These are phyloP conservation scores for Geosiphon pyriformis DNA, from an alignment of 192 early-diverging fungal genomes.

Conservation along the genomic window DNA sequence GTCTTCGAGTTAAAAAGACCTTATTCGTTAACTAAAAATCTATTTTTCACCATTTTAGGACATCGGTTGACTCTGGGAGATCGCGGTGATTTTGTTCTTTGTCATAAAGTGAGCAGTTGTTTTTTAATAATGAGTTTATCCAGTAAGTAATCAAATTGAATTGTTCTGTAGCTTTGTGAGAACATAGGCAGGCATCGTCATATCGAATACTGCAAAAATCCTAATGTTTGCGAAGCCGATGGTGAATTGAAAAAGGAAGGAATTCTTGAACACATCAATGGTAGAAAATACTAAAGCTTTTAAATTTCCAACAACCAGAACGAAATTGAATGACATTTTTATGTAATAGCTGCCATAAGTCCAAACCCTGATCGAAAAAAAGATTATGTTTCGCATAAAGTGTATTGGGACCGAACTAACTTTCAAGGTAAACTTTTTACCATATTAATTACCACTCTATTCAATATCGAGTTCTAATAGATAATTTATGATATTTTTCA, in stretches of 20 bases:
- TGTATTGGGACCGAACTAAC: constrained; percentile 22
- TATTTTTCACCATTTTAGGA: too few species aligned
- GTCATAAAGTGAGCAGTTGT: constrained; percentile 3
- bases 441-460: background rate
- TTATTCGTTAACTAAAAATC: too few species aligned
- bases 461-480: too few species aligned
- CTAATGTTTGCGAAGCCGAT: background rate
- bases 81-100: constrained; percentile 19
- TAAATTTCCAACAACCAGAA: background rate
- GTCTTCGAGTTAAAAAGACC: too few species aligned
- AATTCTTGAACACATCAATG: background rate
- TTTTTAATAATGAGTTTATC: background rate
- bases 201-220: constrained; percentile 23
- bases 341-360: background rate
- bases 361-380: constrained; percentile 4
- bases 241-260: background rate
- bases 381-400: constrained; percentile 22
- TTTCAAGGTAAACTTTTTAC: constrained; percentile 16
- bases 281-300: background rate
- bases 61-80: constrained; percentile 16
- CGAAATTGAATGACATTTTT: background rate
- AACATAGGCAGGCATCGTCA: constrained; percentile 16
- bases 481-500: background rate
- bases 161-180: constrained; percentile 9
- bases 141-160: background rate